Conservation (phyloP, 2,329 filamentous ascomycete genomes). For the Colletotrichum magnum region DNA sequence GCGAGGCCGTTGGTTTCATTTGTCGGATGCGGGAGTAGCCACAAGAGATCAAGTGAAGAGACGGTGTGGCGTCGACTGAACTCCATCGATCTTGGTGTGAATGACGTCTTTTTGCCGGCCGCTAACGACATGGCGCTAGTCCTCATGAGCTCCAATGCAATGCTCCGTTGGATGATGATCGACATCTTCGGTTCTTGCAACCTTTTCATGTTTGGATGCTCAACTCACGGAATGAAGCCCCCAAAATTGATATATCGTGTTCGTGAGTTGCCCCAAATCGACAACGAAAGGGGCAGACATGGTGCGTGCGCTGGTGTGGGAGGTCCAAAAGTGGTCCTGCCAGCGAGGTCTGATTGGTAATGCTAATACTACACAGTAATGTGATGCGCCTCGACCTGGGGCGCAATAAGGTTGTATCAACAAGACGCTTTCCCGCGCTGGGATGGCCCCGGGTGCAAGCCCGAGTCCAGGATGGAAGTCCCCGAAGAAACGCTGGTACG, state of each 20-base stretch:
- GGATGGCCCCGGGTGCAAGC: background rate
- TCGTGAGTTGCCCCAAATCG: background rate
- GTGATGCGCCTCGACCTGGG: background rate
- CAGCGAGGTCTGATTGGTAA: slow-evolving; percentile 2
- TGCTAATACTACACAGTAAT: background rate
- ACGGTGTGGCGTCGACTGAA: slow-evolving; percentile 21
- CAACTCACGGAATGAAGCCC: too few species aligned
- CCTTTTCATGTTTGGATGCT: too few species aligned
- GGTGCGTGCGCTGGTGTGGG: background rate
- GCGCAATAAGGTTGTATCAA: slow-evolving; percentile 31
- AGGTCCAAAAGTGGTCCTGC: background rate
- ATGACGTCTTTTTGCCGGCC: slow-evolving; percentile 16
- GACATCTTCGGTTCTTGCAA: background rate
- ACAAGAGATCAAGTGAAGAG: background rate
- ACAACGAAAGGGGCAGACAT: background rate
- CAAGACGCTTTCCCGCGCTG: background rate
- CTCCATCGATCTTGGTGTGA: background rate
- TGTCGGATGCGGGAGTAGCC: background rate
- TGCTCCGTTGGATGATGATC: background rate
- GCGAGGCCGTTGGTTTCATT: background rate
- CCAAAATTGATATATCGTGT: too few species aligned
- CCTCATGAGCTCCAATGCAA: too few species aligned
- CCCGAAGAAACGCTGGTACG: background rate
- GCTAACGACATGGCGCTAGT: slow-evolving; percentile 11
- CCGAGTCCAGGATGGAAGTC: background rate